These are phyloP conservation scores for Phaseolus lunatus DNA, from an alignment of 306 rosid genomes.

Conservation along the genomic window DNA sequence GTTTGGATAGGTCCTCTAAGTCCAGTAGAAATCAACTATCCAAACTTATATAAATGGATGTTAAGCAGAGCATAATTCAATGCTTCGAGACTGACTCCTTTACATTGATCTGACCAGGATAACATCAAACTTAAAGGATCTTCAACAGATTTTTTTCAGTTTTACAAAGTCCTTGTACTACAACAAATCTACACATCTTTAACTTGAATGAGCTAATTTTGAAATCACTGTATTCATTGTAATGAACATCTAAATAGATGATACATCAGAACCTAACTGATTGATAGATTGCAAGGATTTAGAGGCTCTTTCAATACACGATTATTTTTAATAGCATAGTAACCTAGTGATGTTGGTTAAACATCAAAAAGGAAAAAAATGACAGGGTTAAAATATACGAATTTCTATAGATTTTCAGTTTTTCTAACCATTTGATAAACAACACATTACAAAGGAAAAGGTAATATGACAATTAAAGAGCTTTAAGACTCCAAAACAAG, in stretches of 20 bases:
- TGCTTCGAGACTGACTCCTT: slow-evolving; percentile 25
- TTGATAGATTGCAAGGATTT: slow-evolving; percentile 6
- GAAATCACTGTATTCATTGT: slow-evolving; percentile 7
- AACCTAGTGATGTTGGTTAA: background rate
- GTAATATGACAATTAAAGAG: slow-evolving; percentile 23
- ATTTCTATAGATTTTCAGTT: slow-evolving; percentile 8
- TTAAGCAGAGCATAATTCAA: slow-evolving; percentile 11
- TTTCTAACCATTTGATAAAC: slow-evolving; percentile 32
- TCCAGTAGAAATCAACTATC: slow-evolving; percentile 17
- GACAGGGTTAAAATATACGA: slow-evolving; percentile 20
- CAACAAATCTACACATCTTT: slow-evolving; percentile 14
- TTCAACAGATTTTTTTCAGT: slow-evolving; percentile 9
- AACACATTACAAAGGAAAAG: slow-evolving; percentile 22
- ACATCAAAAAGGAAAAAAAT: slow-evolving; percentile 9
- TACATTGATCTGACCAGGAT: slow-evolving; percentile 28
- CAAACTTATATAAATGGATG: slow-evolving; percentile 17
- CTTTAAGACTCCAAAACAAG: slow-evolving; percentile 32
- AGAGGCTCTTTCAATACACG: slow-evolving; percentile 20
- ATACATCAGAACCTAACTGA: slow-evolving; percentile 7
- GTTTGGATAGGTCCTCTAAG: slow-evolving; percentile 36
- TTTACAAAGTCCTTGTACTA: slow-evolving; percentile 1
- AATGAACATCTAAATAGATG: background rate
- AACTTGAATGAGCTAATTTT: background rate
- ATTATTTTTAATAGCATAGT: slow-evolving; percentile 16
- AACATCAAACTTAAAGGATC: slow-evolving; percentile 3